Evolutionary conservation across 176 grass and related monocot genomes (phyloP), one percentile per base, ranked within the genome.

Genomic region (Rhipidocladum racemiflorum): DNA sequence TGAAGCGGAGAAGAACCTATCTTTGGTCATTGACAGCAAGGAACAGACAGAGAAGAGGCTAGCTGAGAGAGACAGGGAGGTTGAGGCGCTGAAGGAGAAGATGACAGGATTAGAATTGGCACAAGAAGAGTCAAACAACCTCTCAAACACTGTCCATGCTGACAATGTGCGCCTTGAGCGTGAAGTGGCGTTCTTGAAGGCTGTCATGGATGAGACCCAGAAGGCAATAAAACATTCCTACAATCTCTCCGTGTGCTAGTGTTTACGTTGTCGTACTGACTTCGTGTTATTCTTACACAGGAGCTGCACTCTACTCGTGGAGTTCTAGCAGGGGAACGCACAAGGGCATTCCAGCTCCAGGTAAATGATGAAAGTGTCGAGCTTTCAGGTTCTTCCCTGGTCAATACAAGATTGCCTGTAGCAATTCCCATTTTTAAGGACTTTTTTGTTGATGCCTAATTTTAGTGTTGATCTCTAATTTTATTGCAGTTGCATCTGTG

Each of bases 121-220:
- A 0, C 95, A 97, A 81, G 95, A 97, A 62, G 96, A 99, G 71
- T 85, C 90, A 2, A 99, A 93, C 81, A 93, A 60, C 61, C 81
- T 91, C 48, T 95, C 89, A 12, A 99, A 99, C 63, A 81, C 84
- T 4, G 92, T 93, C 49, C 96, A 99, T 54, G 60, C 90, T n/a
- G 92, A 95, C 29, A 99, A 95, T 80, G 92, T 95, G 81, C 77
- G 87, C 40, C 90, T 99, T 2, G 96, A 99, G 75, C 96, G 92
- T 7, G 92, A 99, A 46, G 96, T 99, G 54, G 92, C 96, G 4
- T 99, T 91, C 86, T 67, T 99, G 32, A 99, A 95, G 87, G 92
- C 92, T 3, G 84, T 98, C 49, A 78, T 90, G 87, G 96, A 98
- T 72, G 92, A 95, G 32, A 95, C 91, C 55, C 90, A 93, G 85